Evolutionary conservation across 352 stramenopile genomes (phyloP), one percentile per base, ranked within the genome.

Genomic region (Pythium chondricola): DNA sequence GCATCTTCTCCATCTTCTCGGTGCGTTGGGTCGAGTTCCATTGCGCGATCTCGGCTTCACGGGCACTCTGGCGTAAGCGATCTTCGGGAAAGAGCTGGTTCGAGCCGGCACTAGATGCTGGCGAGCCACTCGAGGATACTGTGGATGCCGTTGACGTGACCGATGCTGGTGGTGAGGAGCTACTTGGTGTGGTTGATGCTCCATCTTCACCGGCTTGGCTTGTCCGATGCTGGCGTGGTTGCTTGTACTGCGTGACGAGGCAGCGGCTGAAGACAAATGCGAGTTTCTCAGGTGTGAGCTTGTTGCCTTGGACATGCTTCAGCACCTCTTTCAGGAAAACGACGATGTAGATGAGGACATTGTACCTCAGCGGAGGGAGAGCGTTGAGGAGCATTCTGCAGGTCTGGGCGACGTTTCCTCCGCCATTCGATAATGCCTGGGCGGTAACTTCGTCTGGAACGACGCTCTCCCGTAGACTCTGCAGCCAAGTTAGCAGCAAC

Each of bases 321-420:
- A 99, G 74, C 21, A 97, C 69, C 71, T 98, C 93, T 37, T 95
- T 87, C 45, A 98, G 85, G 52, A 98, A 98, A 1, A 92, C 95
- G 21, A 98, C 78, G 21, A 98, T 61, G 61, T 99, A 99, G 13
- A 99, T 88, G 37, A 99, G 93, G 6, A 96, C 79, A 66, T 99
- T 99, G 74, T 98, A 98, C 21, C 94, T 71, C 48, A 98, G 83
- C 8, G 93, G 88, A 17, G 91, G 71, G n/a, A 99, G 70, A n/a
- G 60, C 58, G 45, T 92, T 76, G 2, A 95, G 48, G 13, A 92
- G 51, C 2, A 67, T 41, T 20, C 69, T 64, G 50, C 74, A 86
- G 66, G 85, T 64, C 77, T 97, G 71, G 59, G 81, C 52, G 69
- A 85, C 66, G 85, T 93, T 79, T 74, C 87, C 72, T 22, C 69